Evolutionary conservation across 2,329 filamentous ascomycete genomes (phyloP).

Genomic region (Amauroascus niger): DNA sequence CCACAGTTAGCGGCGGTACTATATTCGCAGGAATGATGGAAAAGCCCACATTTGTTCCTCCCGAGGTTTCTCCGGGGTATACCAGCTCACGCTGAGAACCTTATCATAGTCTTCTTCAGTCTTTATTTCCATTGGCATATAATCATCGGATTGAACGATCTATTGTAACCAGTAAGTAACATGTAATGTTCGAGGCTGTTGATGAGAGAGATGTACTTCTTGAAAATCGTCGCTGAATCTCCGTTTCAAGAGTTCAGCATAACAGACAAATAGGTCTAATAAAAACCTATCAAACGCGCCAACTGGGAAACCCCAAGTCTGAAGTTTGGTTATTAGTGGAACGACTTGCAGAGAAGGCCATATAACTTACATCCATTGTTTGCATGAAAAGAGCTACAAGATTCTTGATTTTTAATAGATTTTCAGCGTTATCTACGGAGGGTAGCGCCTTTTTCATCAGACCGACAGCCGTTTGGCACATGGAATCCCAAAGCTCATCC

Average conservation of each 20-base stretch:
- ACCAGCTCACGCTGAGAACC: conserved; percentile 94
- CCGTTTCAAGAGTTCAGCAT: conserved; percentile 79
- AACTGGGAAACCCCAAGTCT: conserved; percentile 87
- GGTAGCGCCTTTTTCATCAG: conserved; percentile 71
- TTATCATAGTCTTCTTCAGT: conserved; percentile 87
- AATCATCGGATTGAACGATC: conserved; percentile 84
- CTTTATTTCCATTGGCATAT: conserved; percentile 98
- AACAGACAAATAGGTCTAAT: conserved; percentile 84
- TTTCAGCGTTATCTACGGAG: conserved; percentile 77
- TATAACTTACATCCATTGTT: conserved; percentile 71
- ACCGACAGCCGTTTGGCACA: conserved; percentile 79
- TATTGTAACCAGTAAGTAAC: conserved; percentile 20
- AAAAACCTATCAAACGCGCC: conserved; percentile 72
- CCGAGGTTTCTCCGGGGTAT: conserved; percentile 66
- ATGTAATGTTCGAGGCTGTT: background rate
- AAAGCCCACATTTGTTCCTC: conserved; percentile 61
- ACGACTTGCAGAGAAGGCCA: background rate
- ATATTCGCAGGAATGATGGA: background rate
- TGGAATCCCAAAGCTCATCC: conserved; percentile 97
- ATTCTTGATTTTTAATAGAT: conserved; percentile 87
- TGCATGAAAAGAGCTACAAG: conserved; percentile 90
- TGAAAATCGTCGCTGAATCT: conserved; percentile 94
- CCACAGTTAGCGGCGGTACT: background rate
- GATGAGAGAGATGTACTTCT: conserved; percentile 47
- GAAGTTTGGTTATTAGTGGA: background rate